phyloP scores from a whole-genome alignment of 768 basidiomycete species.

The Tubosaeta sp. region DNA sequence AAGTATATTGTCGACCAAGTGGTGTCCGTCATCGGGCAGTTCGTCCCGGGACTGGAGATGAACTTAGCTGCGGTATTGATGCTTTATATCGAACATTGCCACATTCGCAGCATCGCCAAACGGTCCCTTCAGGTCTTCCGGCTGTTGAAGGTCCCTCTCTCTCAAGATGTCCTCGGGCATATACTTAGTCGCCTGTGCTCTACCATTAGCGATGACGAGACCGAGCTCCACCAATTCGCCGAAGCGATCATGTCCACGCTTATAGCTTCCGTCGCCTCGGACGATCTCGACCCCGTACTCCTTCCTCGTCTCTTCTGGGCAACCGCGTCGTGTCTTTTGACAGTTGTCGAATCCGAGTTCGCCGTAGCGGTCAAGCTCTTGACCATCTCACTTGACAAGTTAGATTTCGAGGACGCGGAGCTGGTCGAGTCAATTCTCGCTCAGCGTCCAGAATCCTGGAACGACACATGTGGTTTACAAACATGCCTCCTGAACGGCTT shows the following conservation, averaged over 20 bases:
- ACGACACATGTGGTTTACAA: slow-evolving; percentile 59
- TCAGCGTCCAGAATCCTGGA: slow-evolving; percentile 71
- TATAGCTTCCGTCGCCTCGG: slow-evolving; percentile 51
- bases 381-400: slow-evolving; percentile 55
- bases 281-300: slow-evolving; percentile 55
- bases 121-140: slow-evolving; percentile 90
- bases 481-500: slow-evolving; percentile 70
- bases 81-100: slow-evolving; percentile 82
- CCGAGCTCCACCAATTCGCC: slow-evolving; percentile 77
- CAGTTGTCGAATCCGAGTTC: slow-evolving; percentile 81
- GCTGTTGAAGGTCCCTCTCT: slow-evolving; percentile 67
- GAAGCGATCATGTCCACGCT: slow-evolving; percentile 79
- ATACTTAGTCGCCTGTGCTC: slow-evolving; percentile 81
- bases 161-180: slow-evolving; percentile 67
- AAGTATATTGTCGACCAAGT: slow-evolving; percentile 61
- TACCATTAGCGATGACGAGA: slow-evolving; percentile 72
- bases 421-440: slow-evolving; percentile 65
- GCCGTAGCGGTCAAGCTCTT: slow-evolving; percentile 61
- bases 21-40: slow-evolving; percentile 61
- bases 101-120: slow-evolving; percentile 80
- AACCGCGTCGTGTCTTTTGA: slow-evolving; percentile 73
- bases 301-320: slow-evolving; percentile 89
- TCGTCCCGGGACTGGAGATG: slow-evolving; percentile 64
- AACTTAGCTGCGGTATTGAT: slow-evolving; percentile 80
- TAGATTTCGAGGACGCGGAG: slow-evolving; percentile 68